phyloP scores from a whole-genome alignment of 192 early-diverging fungal species.

The Endogone sp. region DNA sequence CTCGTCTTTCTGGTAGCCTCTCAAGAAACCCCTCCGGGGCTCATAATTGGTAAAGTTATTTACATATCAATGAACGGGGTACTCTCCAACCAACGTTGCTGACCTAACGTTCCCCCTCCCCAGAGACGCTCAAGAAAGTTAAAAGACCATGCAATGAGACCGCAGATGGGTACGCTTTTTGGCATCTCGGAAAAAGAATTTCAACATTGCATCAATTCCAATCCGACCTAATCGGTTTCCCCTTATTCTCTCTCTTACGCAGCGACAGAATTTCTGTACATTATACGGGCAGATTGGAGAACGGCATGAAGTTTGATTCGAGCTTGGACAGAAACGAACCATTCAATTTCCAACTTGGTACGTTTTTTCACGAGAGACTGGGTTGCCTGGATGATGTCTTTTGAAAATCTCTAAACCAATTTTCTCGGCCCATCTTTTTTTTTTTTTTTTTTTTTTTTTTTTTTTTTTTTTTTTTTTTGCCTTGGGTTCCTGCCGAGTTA shows the following conservation, averaged over 20 bases:
- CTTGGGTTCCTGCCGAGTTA: no score
- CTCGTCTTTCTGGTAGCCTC: no score
- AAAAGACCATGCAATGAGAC: not conserved
- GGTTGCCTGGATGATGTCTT: no score
- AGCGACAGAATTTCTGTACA: slow-evolving; percentile 11
- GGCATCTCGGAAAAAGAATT: not conserved
- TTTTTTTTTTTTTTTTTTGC: no score
- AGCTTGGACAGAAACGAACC: slow-evolving; percentile 66
- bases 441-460: no score
- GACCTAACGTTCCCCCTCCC: not conserved
- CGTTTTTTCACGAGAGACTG: no score
- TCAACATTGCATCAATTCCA: not conserved
- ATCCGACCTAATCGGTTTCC: not conserved
- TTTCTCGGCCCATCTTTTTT: no score
- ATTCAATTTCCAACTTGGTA: slow-evolving; percentile 74
- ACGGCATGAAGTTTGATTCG: slow-evolving; percentile 65
- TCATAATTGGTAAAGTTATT: no score
- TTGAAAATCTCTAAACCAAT: no score
- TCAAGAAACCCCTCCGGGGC: no score
- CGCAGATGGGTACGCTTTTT: not conserved
- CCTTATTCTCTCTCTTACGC: not conserved
- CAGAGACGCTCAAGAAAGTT: not conserved
- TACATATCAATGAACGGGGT: no score
- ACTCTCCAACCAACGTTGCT: no score
- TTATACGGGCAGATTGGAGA: slow-evolving; percentile 28